Evolutionary conservation across 805 yeast species (phyloP), one percentile per base, ranked within the genome.

Genomic region (Pichia paraexigua): DNA sequence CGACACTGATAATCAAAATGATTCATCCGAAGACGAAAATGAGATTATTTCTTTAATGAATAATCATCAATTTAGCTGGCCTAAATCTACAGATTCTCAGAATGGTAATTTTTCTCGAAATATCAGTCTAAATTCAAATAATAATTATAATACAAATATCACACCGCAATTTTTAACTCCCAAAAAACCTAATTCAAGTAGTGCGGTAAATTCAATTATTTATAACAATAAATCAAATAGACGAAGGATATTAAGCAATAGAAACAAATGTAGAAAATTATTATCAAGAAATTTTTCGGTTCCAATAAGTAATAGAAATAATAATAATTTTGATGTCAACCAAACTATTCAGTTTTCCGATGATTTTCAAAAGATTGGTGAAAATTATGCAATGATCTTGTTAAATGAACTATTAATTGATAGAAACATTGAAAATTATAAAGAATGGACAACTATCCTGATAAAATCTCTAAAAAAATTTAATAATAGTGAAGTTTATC

Each of bases 381-480:
- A 71, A 37, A 65, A 60, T 15, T 83, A 79, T 53, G 71, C 85
- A 41, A 69, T 72, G n/a, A 69, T 71, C 2, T 63, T 87, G 12
- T 61, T 87, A 15, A 65, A 61, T 9, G 95, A 87, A 63, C 75
- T 82, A 15, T 69, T 88, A 42, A 69, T 69, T 5, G 92, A 85
- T 60, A 83, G 85, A 56, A 76, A 72, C 4, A 70, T 86, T 4
- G 68, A 68, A 4, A 66, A 76, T 43, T 64, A 69, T 10, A 75
- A 71, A 1, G 63, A 67, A n/a, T 94, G 98, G 98, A 68, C 71
- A 2, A 58, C 60, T 0, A 73, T 76, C 0, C 63, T 92, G 7
- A 66, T 73, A 13, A 70, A 72, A 9, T 73, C 82, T 8, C 64
- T 90, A 15, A 69, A 75, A 27, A 72, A 75, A 39, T 77, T 87